A percentile compares a stretch with the other conserved stretches of the same genome.
phyloP scores from a whole-genome alignment of 2,329 filamentous ascomycete species.

The Scopulariopsis brevicaulis region DNA sequence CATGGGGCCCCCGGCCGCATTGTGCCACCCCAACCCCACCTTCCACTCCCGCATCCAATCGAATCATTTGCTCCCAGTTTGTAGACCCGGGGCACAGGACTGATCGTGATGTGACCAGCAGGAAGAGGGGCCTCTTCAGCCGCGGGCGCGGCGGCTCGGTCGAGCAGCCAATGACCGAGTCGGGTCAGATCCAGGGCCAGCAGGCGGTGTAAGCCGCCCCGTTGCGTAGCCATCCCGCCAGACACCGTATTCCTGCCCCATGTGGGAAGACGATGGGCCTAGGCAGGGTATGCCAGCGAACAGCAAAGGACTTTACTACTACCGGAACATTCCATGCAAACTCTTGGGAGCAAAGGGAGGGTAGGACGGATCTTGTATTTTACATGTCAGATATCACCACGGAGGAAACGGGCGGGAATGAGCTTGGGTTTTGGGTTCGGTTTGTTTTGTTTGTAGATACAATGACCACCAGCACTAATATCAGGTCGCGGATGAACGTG shows the following conservation, averaged over 20 bases:
- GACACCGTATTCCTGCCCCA: background rate
- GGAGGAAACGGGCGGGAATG: no score
- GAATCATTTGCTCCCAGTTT: background rate
- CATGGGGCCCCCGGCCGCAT: no score
- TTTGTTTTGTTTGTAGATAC: no score
- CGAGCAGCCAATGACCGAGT: background rate
- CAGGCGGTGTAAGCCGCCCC: background rate
- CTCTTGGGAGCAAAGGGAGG: background rate
- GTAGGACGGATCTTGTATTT: background rate
- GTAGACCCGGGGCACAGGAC: background rate
- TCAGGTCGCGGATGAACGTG: no score
- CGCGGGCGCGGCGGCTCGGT: background rate
- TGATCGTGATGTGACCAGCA: background rate
- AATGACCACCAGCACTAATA: no score
- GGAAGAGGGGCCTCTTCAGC: background rate
- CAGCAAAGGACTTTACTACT: background rate
- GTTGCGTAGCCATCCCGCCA: background rate
- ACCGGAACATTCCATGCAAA: background rate
- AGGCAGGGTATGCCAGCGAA: no score
- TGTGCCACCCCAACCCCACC: background rate
- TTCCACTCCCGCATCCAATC: no score
- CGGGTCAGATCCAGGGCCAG: background rate
- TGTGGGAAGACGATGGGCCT: background rate
- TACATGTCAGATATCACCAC: no score
- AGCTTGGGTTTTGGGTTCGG: no score